Base-by-base conservation (phyloP, 192 early-diverging fungal species). In the Diversispora eburnea region DNA sequence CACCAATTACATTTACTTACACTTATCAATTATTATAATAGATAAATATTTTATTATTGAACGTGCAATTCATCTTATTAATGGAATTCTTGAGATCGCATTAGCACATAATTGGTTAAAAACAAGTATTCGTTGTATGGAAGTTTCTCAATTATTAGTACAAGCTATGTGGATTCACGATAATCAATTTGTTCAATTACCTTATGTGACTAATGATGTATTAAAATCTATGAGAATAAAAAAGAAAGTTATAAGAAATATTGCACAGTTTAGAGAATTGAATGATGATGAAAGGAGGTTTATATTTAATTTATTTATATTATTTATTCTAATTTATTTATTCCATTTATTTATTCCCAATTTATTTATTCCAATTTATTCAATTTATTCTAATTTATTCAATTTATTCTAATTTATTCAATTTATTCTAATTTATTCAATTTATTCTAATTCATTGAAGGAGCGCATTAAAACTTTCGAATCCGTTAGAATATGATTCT, bases 51-150 rank as follows among this genome's bases (percentile, higher is more conserved):
- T 88, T 67, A 91, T 96, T 67, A 87, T 93, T 12, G 83, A 89
- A 76, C 89, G 83, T 48, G 84, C 92, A 12, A 79, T 91, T 45
- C 88, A 88, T 42, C 85, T 99, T 45, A 77, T 97, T 33, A 86
- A 89, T 59, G 98, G 97, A 13, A 78, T 99, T 81, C 80, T 96
- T 25, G 94, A 95, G 75, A 94, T 98, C 61, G 85, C 95, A 10
- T 87, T 88, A 43, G 88, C 91, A 17, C 88, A 93, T 76, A 88
- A 89, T 72, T 99, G 97, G 96, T 84, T 95, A 42, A 81, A 75
- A 54, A 84, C 86, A 60, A 86, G 93, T 1, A 74, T 87, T 7
- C 75, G 78, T 39, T 78, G 93, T 47, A 91, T 99, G 84, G 90
- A 95, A 59, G 84, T 98, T 54, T 85, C 89, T 49, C 97, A 98